Evolutionary conservation across 495 filamentous ascomycete genomes (phyloP).

Genomic region (Physcia stellaris): DNA sequence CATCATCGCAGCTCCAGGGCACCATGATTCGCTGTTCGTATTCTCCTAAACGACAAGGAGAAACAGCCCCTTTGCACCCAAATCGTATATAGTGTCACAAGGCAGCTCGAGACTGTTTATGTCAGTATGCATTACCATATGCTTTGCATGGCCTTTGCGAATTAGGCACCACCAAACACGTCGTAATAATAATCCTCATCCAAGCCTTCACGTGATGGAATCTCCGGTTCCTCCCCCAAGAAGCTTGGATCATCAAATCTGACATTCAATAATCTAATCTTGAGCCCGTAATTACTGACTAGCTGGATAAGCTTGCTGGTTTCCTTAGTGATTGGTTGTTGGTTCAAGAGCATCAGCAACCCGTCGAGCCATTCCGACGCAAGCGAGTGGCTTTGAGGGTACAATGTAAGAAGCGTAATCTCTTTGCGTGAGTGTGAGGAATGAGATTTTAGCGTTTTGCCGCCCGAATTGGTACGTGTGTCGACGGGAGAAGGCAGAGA

Average conservation of each 20-base stretch:
- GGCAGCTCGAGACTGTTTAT: no score
- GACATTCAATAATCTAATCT: slow-evolving; percentile 88
- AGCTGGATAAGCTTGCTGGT: slow-evolving; percentile 77
- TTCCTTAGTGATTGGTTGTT: slow-evolving; percentile 92
- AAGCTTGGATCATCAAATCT: slow-evolving; percentile 58
- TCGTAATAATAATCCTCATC: slow-evolving; percentile 44
- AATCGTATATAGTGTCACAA: no score
- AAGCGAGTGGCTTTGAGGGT: slow-evolving; percentile 64
- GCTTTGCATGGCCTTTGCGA: no score
- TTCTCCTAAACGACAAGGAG: no score
- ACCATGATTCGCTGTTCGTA: no score
- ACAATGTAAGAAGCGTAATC: slow-evolving; percentile 59
- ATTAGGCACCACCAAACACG: slow-evolving; percentile 29
- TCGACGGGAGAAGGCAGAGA: slow-evolving; percentile 16
- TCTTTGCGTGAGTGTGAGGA: slow-evolving; percentile 35
- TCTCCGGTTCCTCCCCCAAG: slow-evolving; percentile 29
- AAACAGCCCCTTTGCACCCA: no score
- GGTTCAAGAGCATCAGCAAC: slow-evolving; percentile 84
- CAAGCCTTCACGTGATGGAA: slow-evolving; percentile 34
- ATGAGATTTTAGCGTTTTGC: slow-evolving; percentile 10
- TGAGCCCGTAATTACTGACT: slow-evolving; percentile 79
- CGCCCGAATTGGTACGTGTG: slow-evolving; percentile 9
- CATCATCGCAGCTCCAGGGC: no score
- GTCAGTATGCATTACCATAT: no score
- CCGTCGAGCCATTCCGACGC: slow-evolving; percentile 97